A percentile compares a stretch with the other conserved stretches of the same genome.
Evolutionary conservation across 768 basidiomycete species (phyloP).

Genomic region (Lactarius sanguifluus): DNA sequence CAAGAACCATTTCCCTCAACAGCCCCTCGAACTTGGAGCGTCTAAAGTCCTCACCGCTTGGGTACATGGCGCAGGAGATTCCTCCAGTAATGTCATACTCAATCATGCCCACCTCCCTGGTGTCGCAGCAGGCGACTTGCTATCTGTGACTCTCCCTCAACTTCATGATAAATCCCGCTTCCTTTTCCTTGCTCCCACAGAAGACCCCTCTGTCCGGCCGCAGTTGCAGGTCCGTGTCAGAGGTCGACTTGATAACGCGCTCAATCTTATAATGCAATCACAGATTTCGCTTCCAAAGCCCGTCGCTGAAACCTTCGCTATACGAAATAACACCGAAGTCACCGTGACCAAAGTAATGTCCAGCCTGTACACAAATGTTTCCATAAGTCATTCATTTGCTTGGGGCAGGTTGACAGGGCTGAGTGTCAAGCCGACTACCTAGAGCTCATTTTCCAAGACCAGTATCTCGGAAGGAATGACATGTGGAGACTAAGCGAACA

Average conservation of each 20-base stretch:
- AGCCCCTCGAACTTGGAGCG: constrained; percentile 61
- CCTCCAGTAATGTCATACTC: constrained; percentile 56
- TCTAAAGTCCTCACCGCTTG: constrained; percentile 62
- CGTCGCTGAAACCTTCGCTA: constrained; percentile 66
- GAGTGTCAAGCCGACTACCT: constrained; percentile 70
- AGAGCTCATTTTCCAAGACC: constrained; percentile 91
- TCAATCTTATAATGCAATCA: constrained; percentile 9
- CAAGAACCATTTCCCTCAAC: constrained; percentile 42
- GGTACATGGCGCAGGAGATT: constrained; percentile 72
- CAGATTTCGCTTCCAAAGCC: constrained; percentile 76
- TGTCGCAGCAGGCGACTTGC: constrained; percentile 70
- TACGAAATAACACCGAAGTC: constrained; percentile 74
- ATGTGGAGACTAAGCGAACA: constrained; percentile 94
- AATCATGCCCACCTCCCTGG: constrained; percentile 80
- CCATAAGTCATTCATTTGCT: constrained; percentile 12
- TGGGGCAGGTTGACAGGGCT: constrained; percentile 63
- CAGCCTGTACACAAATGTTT: constrained; percentile 23
- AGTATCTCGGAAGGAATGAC: constrained; percentile 92
- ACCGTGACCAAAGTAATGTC: constrained; percentile 60
- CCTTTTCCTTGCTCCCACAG: constrained; percentile 67
- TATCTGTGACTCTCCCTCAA: constrained; percentile 51
- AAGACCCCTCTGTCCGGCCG: constrained; percentile 58
- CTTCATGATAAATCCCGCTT: constrained; percentile 45
- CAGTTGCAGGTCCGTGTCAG: constrained; percentile 56
- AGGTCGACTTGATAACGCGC: not conserved